Evolutionary conservation across 2,329 filamentous ascomycete species (phyloP).

Genomic region (Thielaviopsis musarum): DNA sequence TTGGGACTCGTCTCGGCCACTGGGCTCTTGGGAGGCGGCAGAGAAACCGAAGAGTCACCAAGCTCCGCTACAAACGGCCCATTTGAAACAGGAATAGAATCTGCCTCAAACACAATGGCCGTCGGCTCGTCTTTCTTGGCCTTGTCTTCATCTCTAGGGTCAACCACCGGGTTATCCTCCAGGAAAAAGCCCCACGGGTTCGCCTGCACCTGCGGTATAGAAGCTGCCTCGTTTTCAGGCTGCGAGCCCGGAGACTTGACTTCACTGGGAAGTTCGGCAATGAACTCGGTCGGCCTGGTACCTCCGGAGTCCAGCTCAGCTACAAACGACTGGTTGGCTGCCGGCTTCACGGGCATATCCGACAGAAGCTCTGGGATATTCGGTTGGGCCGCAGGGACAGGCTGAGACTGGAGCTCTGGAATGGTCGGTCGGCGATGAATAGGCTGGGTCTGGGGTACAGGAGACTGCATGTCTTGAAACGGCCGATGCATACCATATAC

Average conservation of each 20-base stretch:
- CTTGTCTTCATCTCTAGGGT: background rate
- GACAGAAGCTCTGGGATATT: constrained; percentile 3
- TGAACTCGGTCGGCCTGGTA: background rate
- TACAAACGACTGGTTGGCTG: background rate
- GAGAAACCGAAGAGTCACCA: background rate
- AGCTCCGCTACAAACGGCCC: background rate
- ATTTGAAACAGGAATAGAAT: background rate
- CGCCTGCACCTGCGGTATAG: constrained; percentile 3
- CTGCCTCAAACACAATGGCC: background rate
- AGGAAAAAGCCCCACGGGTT: constrained; percentile 14
- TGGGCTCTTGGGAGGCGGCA: background rate
- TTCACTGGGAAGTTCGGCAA: constrained; percentile 9
- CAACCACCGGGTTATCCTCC: constrained; percentile 9
- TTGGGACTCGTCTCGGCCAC: too few relatives aligned
- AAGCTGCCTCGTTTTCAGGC: background rate
- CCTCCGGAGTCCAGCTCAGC: constrained; percentile 7
- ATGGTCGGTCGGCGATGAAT: background rate
- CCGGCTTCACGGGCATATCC: background rate
- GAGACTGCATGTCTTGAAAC: background rate
- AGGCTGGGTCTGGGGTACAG: background rate
- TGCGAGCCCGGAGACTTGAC: background rate
- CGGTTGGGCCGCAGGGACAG: background rate
- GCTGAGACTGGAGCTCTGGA: background rate
- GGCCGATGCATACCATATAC: too few relatives aligned
- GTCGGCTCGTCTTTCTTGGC: background rate